Conservation (phyloP, 2,329 filamentous ascomycete genomes). For the Fusarium oligoseptatum region DNA sequence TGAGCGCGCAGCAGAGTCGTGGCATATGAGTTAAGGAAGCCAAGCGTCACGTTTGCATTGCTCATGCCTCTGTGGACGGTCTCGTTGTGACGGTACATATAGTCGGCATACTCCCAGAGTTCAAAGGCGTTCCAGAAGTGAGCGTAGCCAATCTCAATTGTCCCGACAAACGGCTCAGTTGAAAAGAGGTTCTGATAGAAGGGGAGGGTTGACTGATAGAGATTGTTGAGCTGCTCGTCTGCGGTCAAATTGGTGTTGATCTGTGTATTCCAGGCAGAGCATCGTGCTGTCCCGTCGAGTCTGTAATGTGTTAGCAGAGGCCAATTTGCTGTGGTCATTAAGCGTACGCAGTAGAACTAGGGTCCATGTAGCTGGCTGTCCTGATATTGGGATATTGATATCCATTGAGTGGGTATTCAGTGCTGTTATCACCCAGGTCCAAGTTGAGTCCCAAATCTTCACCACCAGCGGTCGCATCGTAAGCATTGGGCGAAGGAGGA, state of each 20-base stretch:
- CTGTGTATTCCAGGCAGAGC: conserved; percentile 54
- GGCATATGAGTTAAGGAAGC: conserved; percentile 72
- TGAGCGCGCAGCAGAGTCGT: conserved; percentile 73
- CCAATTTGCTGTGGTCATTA: background rate
- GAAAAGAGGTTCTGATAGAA: conserved; percentile 62
- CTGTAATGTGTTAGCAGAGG: conserved; percentile 39
- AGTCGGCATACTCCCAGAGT: conserved; percentile 69
- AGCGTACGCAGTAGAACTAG: conserved; percentile 60
- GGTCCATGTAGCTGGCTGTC: conserved; percentile 62
- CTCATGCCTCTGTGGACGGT: conserved; percentile 57
- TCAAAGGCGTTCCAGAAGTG: conserved; percentile 65
- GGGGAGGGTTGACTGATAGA: conserved; percentile 47
- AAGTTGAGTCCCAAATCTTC: conserved; percentile 59
- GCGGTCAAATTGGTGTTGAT: conserved; percentile 42
- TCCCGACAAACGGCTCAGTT: conserved; percentile 52
- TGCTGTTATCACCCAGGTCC: conserved; percentile 55
- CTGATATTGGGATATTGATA: conserved; percentile 84
- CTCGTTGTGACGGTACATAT: conserved; percentile 65
- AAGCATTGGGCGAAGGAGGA: conserved; percentile 70
- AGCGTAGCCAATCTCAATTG: conserved; percentile 51
- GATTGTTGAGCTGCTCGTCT: conserved; percentile 41
- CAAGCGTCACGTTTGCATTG: conserved; percentile 50
- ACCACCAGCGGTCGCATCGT: conserved; percentile 47
- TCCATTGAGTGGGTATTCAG: conserved; percentile 77
- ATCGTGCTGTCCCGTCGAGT: conserved; percentile 56